Base-by-base conservation (phyloP, 495 filamentous ascomycete species). In the Xylaria grammica region DNA sequence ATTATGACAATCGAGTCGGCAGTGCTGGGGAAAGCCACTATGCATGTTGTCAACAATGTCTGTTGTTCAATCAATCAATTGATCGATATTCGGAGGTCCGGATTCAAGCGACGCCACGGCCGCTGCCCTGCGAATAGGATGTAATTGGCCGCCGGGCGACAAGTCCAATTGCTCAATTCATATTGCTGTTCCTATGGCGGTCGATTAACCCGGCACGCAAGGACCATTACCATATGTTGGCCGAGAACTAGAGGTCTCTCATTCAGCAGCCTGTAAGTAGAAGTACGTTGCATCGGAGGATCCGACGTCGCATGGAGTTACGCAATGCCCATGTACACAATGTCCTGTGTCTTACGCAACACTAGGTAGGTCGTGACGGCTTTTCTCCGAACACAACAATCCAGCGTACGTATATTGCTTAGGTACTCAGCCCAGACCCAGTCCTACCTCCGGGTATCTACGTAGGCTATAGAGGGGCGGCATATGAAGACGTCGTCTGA, bases 51-150 rank as follows among this genome's bases (percentile, higher is more conserved):
- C 52, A 5, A 53, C 50, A 17, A 17, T 42, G 3, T 17, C 17
- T 6, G 6, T 13, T 26, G 22, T 13, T 26, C 24, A 42, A 34
- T 17, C 19, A 55, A 34, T 26, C 19, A 30, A 36, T 17, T 42
- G 34, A 55, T 6, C 9, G 38, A 45, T 24, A 26, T 61, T 45
- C 58, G 58, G 49, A 53, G 22, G 58, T 53, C 58, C 49, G 49
- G n/a, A 6, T 20, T 48, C 8, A 34, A 49, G n/a, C 44, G 63
- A 40, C n/a, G 50, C 50, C 50, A 53, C 29, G 34, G 51, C 51
- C 51, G 36, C 51, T 54, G 34, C n/a, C 30, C 13, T 53, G n/a
- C 3, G 51, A 54, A 34, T 29, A 42, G 34, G 8, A 27, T 30
- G 24, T 8, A 9, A 10, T 13, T 56, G 53, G 36, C 32, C 32